Evolutionary conservation across 176 grass and related monocot species (phyloP).

Genomic region (Lolium rigidum): DNA sequence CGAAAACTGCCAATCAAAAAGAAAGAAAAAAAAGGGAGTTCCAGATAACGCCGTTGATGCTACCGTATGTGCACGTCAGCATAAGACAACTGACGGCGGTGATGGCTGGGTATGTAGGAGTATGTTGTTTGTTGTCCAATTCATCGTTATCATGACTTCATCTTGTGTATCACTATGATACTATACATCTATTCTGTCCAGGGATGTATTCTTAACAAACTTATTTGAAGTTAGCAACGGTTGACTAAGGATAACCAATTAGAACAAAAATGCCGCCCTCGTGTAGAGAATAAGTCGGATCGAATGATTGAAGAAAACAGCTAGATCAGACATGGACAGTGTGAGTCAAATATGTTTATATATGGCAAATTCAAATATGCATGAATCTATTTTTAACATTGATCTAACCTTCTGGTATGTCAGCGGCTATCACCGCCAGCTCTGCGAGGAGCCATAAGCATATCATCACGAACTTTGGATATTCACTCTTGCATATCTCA

Average conservation of each 20-base stretch:
- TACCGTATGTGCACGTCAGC: too few species aligned
- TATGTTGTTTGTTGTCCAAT: too few species aligned
- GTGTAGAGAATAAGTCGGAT: background rate
- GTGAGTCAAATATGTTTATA: too few species aligned
- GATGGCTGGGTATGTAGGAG: too few species aligned
- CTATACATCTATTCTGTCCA: background rate
- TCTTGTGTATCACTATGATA: too few species aligned
- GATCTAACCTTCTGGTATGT: constrained; percentile 80
- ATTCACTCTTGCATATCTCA: constrained; percentile 79
- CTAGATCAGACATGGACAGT: background rate
- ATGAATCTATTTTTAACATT: too few species aligned
- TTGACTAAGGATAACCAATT: background rate
- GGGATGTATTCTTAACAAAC: background rate
- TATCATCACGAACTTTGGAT: constrained; percentile 56
- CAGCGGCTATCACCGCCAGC: constrained; percentile 75
- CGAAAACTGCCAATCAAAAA: too few species aligned
- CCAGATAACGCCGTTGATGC: too few species aligned
- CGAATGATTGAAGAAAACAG: background rate
- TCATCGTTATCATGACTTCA: too few species aligned
- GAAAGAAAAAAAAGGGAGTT: too few species aligned
- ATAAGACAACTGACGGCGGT: too few species aligned
- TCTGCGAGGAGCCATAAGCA: constrained; percentile 71
- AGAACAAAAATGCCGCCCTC: background rate
- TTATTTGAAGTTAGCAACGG: background rate
- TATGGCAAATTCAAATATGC: too few species aligned